Conservation (phyloP, 768 basidiomycete species). For the Strobilomyces dryophilus region DNA sequence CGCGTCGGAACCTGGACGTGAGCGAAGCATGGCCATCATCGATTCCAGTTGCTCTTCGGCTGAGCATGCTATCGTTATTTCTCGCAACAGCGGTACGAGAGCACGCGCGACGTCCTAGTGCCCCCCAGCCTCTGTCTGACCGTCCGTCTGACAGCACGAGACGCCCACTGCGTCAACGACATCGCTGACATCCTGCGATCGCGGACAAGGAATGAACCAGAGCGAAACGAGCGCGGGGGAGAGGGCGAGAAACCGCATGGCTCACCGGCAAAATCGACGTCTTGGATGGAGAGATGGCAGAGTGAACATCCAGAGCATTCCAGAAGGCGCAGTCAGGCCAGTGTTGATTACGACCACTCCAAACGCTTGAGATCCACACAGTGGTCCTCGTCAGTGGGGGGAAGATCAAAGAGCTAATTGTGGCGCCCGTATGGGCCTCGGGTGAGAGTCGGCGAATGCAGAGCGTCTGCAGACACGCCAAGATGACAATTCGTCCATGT, state of each 20-base stretch:
- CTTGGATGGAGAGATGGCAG: conserved; percentile 9
- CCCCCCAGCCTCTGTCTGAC: not conserved
- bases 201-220: conserved; percentile 15
- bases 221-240: conserved; percentile 12
- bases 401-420: no score
- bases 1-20: conserved; percentile 3
- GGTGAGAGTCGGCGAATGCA: no score
- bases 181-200: conserved; percentile 7
- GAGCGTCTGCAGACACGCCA: no score
- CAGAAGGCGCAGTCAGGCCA: conserved; percentile 3
- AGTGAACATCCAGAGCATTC: conserved; percentile 12
- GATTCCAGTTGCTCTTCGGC: conserved; percentile 3
- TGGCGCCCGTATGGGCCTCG: no score
- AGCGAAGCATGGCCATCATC: conserved; percentile 8
- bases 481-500: no score
- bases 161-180: conserved; percentile 1
- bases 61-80: conserved; percentile 14
- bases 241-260: conserved; percentile 15
- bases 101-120: not conserved
- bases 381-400: no score
- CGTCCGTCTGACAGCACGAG: not conserved
- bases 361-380: no score
- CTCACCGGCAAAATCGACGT: conserved; percentile 17
- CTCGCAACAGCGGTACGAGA: conserved; percentile 5
- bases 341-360: no score